phyloP scores from a whole-genome alignment of 225 moss, liverwort and hornwort species.

The Marchantia paleacea region DNA sequence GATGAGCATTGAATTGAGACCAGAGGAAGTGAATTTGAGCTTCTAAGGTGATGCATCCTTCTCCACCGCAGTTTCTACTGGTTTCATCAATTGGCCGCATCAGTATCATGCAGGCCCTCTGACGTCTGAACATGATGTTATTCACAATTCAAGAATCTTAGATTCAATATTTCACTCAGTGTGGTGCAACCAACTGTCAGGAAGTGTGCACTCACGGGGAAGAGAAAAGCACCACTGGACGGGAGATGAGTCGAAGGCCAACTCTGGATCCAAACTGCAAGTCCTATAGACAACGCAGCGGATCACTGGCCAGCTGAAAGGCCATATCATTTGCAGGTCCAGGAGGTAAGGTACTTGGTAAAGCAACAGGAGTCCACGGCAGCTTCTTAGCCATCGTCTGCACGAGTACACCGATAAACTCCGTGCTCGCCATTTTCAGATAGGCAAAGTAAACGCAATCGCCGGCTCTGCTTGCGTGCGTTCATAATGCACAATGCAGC shows the following conservation, averaged over 20 bases:
- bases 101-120: background rate
- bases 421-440: conserved; percentile 14
- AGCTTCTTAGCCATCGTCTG: conserved; percentile 21
- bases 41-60: background rate
- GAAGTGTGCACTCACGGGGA: conserved; percentile 47
- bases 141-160: background rate
- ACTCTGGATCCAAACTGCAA: conserved; percentile 54
- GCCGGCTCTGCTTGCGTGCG: too few species aligned
- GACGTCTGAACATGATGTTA: background rate
- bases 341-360: too few species aligned
- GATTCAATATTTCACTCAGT: background rate
- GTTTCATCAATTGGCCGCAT: background rate
- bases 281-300: conserved; percentile 51
- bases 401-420: conserved; percentile 25
- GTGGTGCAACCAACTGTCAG: too few species aligned
- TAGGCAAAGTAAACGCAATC: too few species aligned
- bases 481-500: too few species aligned
- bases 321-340: conserved; percentile 63
- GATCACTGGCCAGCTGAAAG: conserved; percentile 50
- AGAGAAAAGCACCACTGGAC: conserved; percentile 58
- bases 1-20: too few species aligned
- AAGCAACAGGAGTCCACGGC: conserved; percentile 10
- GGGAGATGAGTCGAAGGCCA: conserved; percentile 57
- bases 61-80: background rate
- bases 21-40: background rate